phyloP scores from a whole-genome alignment of 306 rosid genomes.

The Malus asiatica region DNA sequence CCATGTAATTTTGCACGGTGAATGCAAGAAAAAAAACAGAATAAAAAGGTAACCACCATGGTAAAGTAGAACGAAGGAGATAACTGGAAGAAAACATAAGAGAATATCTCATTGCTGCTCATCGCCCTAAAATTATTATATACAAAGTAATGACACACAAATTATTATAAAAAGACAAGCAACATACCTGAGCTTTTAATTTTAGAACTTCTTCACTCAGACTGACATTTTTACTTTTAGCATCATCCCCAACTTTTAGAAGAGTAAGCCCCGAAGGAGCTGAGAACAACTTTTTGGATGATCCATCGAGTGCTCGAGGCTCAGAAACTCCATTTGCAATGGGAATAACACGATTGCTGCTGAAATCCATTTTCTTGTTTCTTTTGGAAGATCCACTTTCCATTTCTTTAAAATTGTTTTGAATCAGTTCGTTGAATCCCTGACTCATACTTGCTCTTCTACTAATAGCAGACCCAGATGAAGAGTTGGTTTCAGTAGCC shows the following conservation, averaged over 20 bases:
- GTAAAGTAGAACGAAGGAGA: neutral
- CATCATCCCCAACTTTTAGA: constrained; percentile 28
- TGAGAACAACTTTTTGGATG: constrained; percentile 71
- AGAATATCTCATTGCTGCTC: neutral
- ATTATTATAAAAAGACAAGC: neutral
- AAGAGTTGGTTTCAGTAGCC: constrained; percentile 45
- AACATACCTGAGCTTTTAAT: constrained; percentile 64
- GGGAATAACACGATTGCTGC: constrained; percentile 67
- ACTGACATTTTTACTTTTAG: constrained; percentile 17
- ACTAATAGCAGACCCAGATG: constrained; percentile 54
- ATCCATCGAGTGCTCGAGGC: constrained; percentile 45
- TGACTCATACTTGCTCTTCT: constrained; percentile 61
- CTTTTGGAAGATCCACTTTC: constrained; percentile 57
- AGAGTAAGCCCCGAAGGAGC: constrained; percentile 51
- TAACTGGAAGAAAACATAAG: neutral
- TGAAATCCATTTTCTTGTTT: constrained; percentile 70
- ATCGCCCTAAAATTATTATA: neutral
- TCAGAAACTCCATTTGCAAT: constrained; percentile 58
- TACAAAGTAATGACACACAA: neutral
- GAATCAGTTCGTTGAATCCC: constrained; percentile 44
- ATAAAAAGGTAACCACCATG: neutral
- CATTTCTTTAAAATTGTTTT: constrained; percentile 51
- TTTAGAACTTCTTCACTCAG: constrained; percentile 65
- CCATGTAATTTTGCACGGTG: neutral
- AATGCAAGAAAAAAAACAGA: neutral